Evolutionary conservation across 352 stramenopile genomes (phyloP).

Genomic region (Phytopythium vexans): DNA sequence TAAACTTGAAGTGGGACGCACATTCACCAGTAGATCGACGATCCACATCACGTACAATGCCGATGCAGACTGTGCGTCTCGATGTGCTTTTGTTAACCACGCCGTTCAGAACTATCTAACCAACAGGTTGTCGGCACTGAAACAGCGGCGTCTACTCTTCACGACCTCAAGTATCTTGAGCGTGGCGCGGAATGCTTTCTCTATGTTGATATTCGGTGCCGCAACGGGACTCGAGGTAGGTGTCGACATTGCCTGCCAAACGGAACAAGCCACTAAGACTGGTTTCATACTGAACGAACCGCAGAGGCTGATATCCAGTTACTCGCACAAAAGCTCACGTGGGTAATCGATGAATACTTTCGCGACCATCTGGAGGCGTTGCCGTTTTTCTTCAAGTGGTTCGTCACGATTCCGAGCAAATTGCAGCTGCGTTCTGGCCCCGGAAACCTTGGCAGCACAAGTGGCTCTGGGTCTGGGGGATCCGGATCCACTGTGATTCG

Average conservation of each 20-base stretch:
- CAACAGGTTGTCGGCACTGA: background rate
- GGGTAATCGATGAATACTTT: conserved; percentile 56
- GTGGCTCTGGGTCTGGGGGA: conserved; percentile 8
- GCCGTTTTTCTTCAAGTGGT: conserved; percentile 63
- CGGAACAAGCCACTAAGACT: background rate
- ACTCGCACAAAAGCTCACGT: conserved; percentile 40
- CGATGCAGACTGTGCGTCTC: conserved; percentile 59
- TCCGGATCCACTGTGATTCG: conserved; percentile 39
- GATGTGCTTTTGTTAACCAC: background rate
- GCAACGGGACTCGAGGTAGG: conserved; percentile 47
- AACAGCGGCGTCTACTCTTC: conserved; percentile 53
- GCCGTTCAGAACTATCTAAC: conserved; percentile 1
- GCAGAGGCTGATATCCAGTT: conserved; percentile 45
- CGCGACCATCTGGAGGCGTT: conserved; percentile 52
- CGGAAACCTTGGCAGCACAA: background rate
- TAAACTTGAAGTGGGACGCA: conserved; percentile 57
- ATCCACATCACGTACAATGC: conserved; percentile 61
- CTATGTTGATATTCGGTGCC: conserved; percentile 57
- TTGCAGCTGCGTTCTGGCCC: conserved; percentile 34
- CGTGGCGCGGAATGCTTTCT: conserved; percentile 66
- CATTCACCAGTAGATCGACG: conserved; percentile 47
- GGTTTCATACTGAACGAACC: background rate
- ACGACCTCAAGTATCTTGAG: conserved; percentile 73
- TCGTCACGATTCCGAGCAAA: conserved; percentile 56
- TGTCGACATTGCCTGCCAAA: conserved; percentile 1